phyloP scores from a whole-genome alignment of 352 stramenopile genomes.

The Pythium scleroteichum region DNA sequence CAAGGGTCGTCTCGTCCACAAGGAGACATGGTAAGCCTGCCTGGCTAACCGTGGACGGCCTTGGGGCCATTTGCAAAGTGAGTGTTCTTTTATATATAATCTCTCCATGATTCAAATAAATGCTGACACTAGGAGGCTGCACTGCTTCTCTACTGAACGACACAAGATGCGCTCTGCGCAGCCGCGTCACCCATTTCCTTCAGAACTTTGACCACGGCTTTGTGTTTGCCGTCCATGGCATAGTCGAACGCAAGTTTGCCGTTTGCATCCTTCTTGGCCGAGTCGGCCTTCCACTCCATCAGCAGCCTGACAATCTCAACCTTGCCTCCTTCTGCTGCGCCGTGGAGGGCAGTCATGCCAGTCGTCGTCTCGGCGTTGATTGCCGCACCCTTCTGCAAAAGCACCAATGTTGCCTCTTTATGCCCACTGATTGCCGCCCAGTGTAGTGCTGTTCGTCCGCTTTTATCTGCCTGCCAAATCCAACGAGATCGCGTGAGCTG shows the following conservation, averaged over 20 bases:
- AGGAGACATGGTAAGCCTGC: conserved; percentile 55
- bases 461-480: conserved; percentile 87
- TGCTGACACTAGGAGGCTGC: conserved; percentile 3
- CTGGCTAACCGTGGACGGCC: neutral
- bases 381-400: conserved; percentile 83
- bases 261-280: conserved; percentile 85
- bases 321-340: conserved; percentile 88
- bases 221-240: conserved; percentile 92
- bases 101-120: conserved; percentile 18
- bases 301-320: conserved; percentile 91
- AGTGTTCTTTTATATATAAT: conserved; percentile 27
- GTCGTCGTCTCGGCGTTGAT: conserved; percentile 91
- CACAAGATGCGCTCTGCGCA: conserved; percentile 82
- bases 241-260: conserved; percentile 92
- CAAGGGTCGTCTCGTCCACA: conserved; percentile 84
- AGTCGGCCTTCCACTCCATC: conserved; percentile 91
- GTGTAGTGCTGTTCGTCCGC: conserved; percentile 89
- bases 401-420: conserved; percentile 85
- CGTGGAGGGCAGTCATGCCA: conserved; percentile 89
- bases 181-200: conserved; percentile 93
- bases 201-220: conserved; percentile 88
- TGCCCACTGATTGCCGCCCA: conserved; percentile 93
- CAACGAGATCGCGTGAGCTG: neutral
- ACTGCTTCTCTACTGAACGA: conserved; percentile 64
- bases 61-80: neutral